These are phyloP conservation scores for Aspergillus neoniger DNA, from an alignment of 2,329 filamentous ascomycete genomes.

Conservation along the genomic window DNA sequence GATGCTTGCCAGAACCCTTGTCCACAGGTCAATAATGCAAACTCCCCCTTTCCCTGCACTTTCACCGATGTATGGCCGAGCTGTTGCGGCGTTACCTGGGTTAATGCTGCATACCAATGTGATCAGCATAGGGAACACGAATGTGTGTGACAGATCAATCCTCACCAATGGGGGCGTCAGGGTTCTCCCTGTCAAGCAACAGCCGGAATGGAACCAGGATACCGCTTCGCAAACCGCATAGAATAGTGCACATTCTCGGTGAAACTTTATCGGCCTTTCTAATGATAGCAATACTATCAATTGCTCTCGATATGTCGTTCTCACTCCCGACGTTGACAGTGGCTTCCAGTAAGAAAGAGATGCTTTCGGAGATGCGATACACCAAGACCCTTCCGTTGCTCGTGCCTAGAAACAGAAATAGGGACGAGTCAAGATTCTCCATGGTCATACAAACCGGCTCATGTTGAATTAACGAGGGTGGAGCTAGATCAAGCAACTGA, in stretches of 20 bases:
- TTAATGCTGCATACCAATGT: conserved; percentile 30
- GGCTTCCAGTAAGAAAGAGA: conserved; percentile 28
- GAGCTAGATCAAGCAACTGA: conserved; percentile 25
- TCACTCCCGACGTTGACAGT: conserved; percentile 23
- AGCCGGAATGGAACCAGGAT: conserved; percentile 43
- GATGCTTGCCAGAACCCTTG: conserved; percentile 42
- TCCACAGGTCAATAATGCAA: conserved; percentile 40
- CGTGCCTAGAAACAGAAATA: conserved; percentile 45
- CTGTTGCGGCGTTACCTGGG: conserved; percentile 31
- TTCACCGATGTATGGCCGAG: conserved; percentile 42
- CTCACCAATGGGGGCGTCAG: conserved; percentile 32
- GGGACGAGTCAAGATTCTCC: conserved; percentile 27
- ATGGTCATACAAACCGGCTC: conserved; percentile 42
- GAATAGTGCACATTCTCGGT: conserved; percentile 28
- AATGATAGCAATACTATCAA: conserved; percentile 38
- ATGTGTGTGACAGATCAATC: background rate
- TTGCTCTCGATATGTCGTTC: conserved; percentile 36
- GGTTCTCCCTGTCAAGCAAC: conserved; percentile 21
- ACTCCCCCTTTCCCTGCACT: conserved; percentile 32
- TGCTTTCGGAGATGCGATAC: conserved; percentile 28
- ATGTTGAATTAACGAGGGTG: conserved; percentile 28
- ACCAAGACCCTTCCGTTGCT: conserved; percentile 39
- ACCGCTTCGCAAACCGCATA: conserved; percentile 52
- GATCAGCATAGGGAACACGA: background rate
- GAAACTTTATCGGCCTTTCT: conserved; percentile 17